Percentiles rank a stretch among this genome's conserved stretches.
phyloP scores from a whole-genome alignment of 441 rosid species.

The Populus trichocarpa region DNA sequence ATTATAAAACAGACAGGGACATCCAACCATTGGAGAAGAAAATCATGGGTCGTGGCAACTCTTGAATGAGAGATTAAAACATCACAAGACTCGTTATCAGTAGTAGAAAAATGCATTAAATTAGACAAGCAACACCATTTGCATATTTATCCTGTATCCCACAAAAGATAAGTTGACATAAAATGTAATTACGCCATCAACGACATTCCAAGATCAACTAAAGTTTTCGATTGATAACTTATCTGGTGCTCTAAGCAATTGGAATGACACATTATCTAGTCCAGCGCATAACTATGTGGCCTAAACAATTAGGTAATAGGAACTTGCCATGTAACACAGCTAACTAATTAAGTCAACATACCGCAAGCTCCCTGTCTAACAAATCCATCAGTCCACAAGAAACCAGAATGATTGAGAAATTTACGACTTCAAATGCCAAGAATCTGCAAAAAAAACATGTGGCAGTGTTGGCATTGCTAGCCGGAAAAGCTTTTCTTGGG shows the following conservation, averaged over 20 bases:
- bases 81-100: background rate
- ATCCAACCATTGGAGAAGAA: background rate
- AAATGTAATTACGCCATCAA: background rate
- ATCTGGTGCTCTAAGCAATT: conserved; percentile 7
- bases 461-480: conserved; percentile 18
- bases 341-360: conserved; percentile 25
- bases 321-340: conserved; percentile 16
- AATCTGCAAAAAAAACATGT: conserved; percentile 26
- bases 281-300: conserved; percentile 1
- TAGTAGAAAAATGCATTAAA: background rate
- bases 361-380: conserved; percentile 21
- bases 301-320: conserved; percentile 13
- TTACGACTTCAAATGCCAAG: conserved; percentile 30
- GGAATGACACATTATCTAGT: conserved; percentile 11
- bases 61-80: background rate
- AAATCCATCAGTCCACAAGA: conserved; percentile 22
- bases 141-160: background rate
- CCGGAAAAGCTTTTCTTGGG: conserved; percentile 28
- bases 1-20: background rate
- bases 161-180: conserved; percentile 4
- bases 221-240: background rate
- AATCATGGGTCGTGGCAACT: background rate
- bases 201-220: conserved; percentile 12
- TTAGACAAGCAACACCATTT: background rate
- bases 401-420: conserved; percentile 23